phyloP scores from a whole-genome alignment of 257 asterid species.

The Solanum chaucha region DNA sequence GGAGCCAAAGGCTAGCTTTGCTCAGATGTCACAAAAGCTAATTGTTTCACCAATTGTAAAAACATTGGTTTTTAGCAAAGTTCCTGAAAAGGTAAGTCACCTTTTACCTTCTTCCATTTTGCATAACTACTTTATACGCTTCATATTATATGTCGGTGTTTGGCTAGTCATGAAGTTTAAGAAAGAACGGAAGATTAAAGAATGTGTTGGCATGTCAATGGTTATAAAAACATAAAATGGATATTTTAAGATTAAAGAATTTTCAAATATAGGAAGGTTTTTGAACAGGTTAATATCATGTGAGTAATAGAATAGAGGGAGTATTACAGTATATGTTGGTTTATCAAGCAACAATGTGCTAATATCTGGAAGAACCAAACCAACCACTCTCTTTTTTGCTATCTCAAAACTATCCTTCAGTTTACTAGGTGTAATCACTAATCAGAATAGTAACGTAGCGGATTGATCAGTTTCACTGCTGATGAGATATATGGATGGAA shows the following conservation, averaged over 20 bases:
- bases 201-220: neutral
- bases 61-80: conserved; percentile 92
- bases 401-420: neutral
- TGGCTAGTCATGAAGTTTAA: neutral
- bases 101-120: neutral
- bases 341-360: neutral
- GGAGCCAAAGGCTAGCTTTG: conserved; percentile 90
- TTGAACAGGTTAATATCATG: neutral
- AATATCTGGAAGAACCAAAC: neutral
- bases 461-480: neutral
- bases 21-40: conserved; percentile 88
- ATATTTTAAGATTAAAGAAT: neutral
- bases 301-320: neutral
- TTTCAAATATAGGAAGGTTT: neutral
- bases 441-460: neutral
- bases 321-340: neutral
- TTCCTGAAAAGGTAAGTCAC: conserved; percentile 73
- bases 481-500: neutral
- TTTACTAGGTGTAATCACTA: neutral
- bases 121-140: neutral
- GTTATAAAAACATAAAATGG: neutral
- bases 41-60: conserved; percentile 94
- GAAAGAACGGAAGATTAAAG: neutral
- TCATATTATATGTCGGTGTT: neutral
- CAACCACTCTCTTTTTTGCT: neutral